Base-by-base conservation (phyloP, 495 filamentous ascomycete genomes). In the Talaromyces borbonicus region DNA sequence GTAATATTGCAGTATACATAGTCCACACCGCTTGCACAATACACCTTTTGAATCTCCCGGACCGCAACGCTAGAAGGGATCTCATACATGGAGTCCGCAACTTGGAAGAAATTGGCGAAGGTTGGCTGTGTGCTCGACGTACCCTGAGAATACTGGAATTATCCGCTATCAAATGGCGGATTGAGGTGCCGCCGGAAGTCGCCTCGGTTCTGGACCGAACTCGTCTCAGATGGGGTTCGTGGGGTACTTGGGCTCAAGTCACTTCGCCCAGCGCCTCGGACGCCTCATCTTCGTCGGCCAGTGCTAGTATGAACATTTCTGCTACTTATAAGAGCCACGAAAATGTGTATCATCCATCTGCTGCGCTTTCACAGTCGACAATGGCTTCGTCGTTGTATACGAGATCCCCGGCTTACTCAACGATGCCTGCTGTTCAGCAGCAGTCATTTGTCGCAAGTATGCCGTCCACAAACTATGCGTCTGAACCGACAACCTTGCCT, bases 1-100 rank as follows among this genome's bases (percentile, higher is more conserved):
- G 84, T 62, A 97, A 97, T 55, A 84, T 97, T 47, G 88, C 81
- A 11, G 89, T 95, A 8, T 98, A 98, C 63, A 96, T 98, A 55
- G 75, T 82, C 0, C 93, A 97, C 63, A 85, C 85, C 1, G 90
- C 90, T 11, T 92, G 87, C 60, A 95, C 90, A 1, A 87, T 97
- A 40, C 93, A 97, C 54, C 73, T 98, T 19, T 80, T 98, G 40
- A 95, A 95, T 53, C 72, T 96, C 1, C 87, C 87, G 0, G 88
- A 95, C 37, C 93, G 90, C 54, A 87, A 85, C 29, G 86, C 90
- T 7, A 82, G 76, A 51, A 71, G 90, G 52, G 92, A 98, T 61
- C 82, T 97, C 35, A 78, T 85, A 8, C 88, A 96, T 49, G 86
- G 88, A 5, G 71, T 96, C n/a, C 85, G 84, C 44, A 85, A 92